These are phyloP conservation scores for Fusarium falciforme DNA, from an alignment of 2,329 filamentous ascomycete genomes.

Conservation along the genomic window DNA sequence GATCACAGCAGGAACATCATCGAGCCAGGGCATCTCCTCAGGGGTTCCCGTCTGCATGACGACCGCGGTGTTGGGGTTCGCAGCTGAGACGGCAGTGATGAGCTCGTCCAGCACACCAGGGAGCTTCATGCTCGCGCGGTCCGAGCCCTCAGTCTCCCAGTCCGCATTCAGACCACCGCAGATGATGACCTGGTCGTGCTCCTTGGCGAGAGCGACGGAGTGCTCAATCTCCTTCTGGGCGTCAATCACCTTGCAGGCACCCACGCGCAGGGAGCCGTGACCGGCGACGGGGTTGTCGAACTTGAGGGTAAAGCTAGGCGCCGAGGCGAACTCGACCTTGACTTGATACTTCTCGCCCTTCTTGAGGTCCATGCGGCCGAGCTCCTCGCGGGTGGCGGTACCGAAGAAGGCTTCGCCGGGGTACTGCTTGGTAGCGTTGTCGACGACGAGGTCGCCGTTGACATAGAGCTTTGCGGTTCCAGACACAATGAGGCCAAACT, in stretches of 20 bases:
- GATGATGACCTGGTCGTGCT: slow-evolving; percentile 81
- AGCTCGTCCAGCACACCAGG: slow-evolving; percentile 79
- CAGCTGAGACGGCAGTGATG: slow-evolving; percentile 72
- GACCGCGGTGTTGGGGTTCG: slow-evolving; percentile 76
- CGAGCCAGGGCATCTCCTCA: slow-evolving; percentile 76
- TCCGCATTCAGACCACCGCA: slow-evolving; percentile 83
- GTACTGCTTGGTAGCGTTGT: slow-evolving; percentile 73
- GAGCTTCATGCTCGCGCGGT: slow-evolving; percentile 82
- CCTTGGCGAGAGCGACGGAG: slow-evolving; percentile 74
- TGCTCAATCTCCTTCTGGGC: slow-evolving; percentile 69
- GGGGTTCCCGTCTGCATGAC: slow-evolving; percentile 84
- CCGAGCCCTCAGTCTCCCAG: slow-evolving; percentile 83
- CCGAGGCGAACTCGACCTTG: slow-evolving; percentile 69
- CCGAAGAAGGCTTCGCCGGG: slow-evolving; percentile 75
- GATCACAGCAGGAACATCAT: slow-evolving; percentile 67
- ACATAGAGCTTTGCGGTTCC: slow-evolving; percentile 75
- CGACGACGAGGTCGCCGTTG: slow-evolving; percentile 70
- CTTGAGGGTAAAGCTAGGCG: slow-evolving; percentile 66
- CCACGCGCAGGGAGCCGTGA: slow-evolving; percentile 71
- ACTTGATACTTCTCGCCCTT: slow-evolving; percentile 69
- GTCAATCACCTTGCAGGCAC: slow-evolving; percentile 69
- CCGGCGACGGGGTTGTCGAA: slow-evolving; percentile 64
- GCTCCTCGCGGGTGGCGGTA: slow-evolving; percentile 71
- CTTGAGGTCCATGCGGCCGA: slow-evolving; percentile 66
- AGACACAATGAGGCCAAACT: slow-evolving; percentile 74